phyloP scores from a whole-genome alignment of 805 yeast species.

The Nakazawaea molendinolei region DNA sequence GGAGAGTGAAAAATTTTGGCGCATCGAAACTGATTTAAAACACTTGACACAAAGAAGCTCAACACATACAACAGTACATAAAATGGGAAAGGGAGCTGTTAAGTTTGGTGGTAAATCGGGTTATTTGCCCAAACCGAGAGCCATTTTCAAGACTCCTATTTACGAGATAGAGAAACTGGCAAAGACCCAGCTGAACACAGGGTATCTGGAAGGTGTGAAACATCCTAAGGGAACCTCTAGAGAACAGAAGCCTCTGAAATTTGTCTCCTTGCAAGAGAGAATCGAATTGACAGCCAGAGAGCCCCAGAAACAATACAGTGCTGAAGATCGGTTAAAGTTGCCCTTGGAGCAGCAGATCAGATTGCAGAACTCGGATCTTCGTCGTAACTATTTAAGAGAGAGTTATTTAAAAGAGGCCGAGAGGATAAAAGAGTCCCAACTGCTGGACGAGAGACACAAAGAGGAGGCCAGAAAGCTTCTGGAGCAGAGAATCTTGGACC shows the following conservation, averaged over 20 bases:
- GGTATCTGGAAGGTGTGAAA: slow-evolving; percentile 66
- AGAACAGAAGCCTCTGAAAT: slow-evolving; percentile 43
- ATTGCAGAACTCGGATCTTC: slow-evolving; percentile 50
- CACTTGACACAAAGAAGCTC: too few relatives aligned
- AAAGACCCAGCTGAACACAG: slow-evolving; percentile 44
- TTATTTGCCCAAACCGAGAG: slow-evolving; percentile 70
- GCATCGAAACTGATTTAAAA: too few relatives aligned
- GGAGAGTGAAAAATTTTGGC: too few relatives aligned
- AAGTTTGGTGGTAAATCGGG: slow-evolving; percentile 69
- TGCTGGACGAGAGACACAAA: slow-evolving; percentile 23
- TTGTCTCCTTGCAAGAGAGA: slow-evolving; percentile 53
- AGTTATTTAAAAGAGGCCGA: slow-evolving; percentile 38
- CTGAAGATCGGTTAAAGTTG: slow-evolving; percentile 27
- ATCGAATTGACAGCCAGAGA: slow-evolving; percentile 45
- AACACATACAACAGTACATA: background rate
- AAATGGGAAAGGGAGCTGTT: slow-evolving; percentile 43
- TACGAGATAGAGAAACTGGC: slow-evolving; percentile 46
- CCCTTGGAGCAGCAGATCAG: slow-evolving; percentile 38
- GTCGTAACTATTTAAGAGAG: slow-evolving; percentile 64
- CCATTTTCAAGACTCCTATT: slow-evolving; percentile 64
- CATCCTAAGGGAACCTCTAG: slow-evolving; percentile 62
- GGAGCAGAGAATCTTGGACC: slow-evolving; percentile 24
- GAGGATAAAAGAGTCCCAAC: slow-evolving; percentile 28
- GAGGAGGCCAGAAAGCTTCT: slow-evolving; percentile 17
- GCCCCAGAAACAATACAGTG: slow-evolving; percentile 30